phyloP scores from a whole-genome alignment of 371 early-diverging fungal genomes.

The Rhizopus arrhizus region DNA sequence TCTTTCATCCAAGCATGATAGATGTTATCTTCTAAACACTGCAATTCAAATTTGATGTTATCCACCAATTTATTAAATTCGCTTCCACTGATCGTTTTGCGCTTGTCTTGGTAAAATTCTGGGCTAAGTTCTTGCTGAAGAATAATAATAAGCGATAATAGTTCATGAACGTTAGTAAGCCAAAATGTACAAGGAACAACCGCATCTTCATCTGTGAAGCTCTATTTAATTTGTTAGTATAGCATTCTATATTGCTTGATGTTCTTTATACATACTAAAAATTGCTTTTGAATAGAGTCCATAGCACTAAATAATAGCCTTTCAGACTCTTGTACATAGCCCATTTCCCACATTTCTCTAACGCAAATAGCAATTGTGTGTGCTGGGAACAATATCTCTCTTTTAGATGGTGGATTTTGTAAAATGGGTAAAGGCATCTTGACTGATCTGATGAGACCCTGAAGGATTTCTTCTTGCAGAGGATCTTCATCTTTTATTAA shows the following conservation, averaged over 20 bases:
- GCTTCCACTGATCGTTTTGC: constrained; percentile 35
- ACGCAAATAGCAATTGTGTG: constrained; percentile 85
- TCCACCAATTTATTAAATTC: constrained; percentile 59
- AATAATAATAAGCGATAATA: constrained; percentile 65
- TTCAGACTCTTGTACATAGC: constrained; percentile 79
- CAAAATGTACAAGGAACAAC: constrained; percentile 79
- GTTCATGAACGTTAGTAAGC: constrained; percentile 93
- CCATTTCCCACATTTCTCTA: constrained; percentile 83
- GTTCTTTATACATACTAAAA: constrained; percentile 47
- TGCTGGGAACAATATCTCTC: constrained; percentile 92
- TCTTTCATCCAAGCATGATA: constrained; percentile 90
- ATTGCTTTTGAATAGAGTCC: constrained; percentile 78
- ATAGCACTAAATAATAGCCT: constrained; percentile 82
- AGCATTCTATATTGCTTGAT: neutral
- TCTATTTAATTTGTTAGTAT: constrained; percentile 11
- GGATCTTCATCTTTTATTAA: constrained; percentile 71
- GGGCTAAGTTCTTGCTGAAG: constrained; percentile 44
- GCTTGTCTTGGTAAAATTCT: constrained; percentile 34
- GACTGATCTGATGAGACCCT: constrained; percentile 84
- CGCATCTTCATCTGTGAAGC: constrained; percentile 59
- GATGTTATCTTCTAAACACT: constrained; percentile 70
- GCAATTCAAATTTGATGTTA: constrained; percentile 67
- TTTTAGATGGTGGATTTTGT: constrained; percentile 76
- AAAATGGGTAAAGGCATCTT: constrained; percentile 88
- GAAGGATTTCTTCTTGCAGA: constrained; percentile 85